Evolutionary conservation across 495 filamentous ascomycete genomes (phyloP).

Genomic region (Delitschia confertaspora): DNA sequence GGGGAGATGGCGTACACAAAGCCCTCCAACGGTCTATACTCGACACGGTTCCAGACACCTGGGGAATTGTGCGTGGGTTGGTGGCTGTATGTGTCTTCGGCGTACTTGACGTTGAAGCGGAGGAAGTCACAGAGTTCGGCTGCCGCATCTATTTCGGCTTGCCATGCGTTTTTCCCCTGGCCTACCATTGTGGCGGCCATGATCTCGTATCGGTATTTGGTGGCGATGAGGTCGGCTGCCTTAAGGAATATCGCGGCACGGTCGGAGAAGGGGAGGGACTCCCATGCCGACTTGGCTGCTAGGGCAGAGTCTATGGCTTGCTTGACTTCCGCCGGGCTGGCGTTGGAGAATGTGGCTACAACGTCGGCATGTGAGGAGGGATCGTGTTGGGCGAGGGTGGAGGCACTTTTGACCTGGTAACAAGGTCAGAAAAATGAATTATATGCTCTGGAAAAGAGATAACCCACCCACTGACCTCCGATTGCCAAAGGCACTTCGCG

Average conservation of each 20-base stretch:
- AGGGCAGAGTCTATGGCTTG: slow-evolving; percentile 73
- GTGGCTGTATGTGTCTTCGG: slow-evolving; percentile 35
- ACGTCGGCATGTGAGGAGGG: slow-evolving; percentile 63
- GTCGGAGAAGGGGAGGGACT: slow-evolving; percentile 72
- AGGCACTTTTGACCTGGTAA: slow-evolving; percentile 43
- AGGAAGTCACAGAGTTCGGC: slow-evolving; percentile 90
- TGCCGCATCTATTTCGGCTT: slow-evolving; percentile 91
- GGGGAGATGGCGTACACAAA: slow-evolving; percentile 40
- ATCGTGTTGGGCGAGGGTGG: slow-evolving; percentile 54
- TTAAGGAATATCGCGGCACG: slow-evolving; percentile 91
- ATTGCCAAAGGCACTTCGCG: slow-evolving; percentile 70
- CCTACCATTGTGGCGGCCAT: slow-evolving; percentile 91
- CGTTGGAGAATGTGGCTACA: slow-evolving; percentile 71
- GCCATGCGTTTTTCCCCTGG: slow-evolving; percentile 94
- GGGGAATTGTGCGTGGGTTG: slow-evolving; percentile 36
- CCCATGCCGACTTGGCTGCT: slow-evolving; percentile 72
- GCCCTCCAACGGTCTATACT: slow-evolving; percentile 38
- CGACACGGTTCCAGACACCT: slow-evolving; percentile 38
- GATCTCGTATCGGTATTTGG: slow-evolving; percentile 85
- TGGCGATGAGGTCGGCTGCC: slow-evolving; percentile 77
- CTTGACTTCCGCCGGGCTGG: slow-evolving; percentile 60
- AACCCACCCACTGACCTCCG: slow-evolving; percentile 60
- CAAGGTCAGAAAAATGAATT: neutral
- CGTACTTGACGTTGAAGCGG: slow-evolving; percentile 44
- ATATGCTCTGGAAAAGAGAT: too few species aligned